Conservation (phyloP, 345 rosid species). For the Xanthoceras sorbifolium region DNA sequence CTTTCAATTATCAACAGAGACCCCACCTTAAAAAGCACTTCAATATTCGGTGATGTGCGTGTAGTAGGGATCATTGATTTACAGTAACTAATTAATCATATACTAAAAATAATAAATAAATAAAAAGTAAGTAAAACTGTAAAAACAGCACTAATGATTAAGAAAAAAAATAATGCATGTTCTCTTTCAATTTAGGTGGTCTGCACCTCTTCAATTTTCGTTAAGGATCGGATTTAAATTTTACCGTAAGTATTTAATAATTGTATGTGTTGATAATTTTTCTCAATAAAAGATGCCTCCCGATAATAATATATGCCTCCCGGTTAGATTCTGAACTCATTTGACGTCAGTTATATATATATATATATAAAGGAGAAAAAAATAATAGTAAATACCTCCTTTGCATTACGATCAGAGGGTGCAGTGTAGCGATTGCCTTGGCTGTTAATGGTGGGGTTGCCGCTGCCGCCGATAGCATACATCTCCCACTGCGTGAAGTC, state of each 20-base stretch:
- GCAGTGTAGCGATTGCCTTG: constrained; percentile 95
- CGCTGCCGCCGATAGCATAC: constrained; percentile 99
- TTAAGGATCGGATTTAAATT: too few species aligned
- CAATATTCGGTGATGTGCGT: constrained; percentile 21
- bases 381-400: constrained; percentile 53
- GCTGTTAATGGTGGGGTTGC: constrained; percentile 91
- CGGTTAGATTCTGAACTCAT: too few species aligned
- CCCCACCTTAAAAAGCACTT: constrained; percentile 21
- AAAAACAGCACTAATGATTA: too few species aligned
- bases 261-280: too few species aligned
- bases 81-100: neutral
- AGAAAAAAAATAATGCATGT: too few species aligned
- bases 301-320: too few species aligned
- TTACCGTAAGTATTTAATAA: too few species aligned
- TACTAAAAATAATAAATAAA: neutral
- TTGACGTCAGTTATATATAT: too few species aligned
- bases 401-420: constrained; percentile 73
- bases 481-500: constrained; percentile 96
- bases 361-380: too few species aligned
- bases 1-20: neutral
- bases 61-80: constrained; percentile 1
- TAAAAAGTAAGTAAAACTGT: neutral
- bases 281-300: too few species aligned
- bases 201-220: too few species aligned
- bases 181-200: too few species aligned